Evolutionary conservation across 306 rosid genomes (phyloP).

Genomic region (Prunus fruticosa): DNA sequence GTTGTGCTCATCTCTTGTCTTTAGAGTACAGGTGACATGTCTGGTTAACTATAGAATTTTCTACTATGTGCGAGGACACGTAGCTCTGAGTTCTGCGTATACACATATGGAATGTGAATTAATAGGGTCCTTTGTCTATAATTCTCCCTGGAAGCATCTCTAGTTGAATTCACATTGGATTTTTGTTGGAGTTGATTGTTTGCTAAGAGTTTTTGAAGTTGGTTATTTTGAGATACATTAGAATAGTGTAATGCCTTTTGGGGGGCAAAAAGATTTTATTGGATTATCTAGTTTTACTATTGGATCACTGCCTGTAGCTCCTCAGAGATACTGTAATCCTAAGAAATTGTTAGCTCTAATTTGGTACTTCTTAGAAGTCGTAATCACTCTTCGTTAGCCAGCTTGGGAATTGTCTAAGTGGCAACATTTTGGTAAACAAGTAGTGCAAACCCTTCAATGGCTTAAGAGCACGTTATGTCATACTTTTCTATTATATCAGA

Average conservation of each 20-base stretch:
- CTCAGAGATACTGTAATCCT: background rate
- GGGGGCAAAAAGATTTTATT: background rate
- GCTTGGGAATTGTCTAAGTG: background rate
- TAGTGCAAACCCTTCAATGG: constrained; percentile 19
- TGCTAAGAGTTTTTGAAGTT: constrained; percentile 1
- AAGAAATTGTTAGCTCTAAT: background rate
- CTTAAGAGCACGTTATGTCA: constrained; percentile 15
- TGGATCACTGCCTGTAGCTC: background rate
- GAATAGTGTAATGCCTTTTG: background rate
- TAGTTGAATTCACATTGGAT: background rate
- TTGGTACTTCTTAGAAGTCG: background rate
- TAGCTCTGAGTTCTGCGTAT: background rate
- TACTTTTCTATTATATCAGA: constrained; percentile 7
- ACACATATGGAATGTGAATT: background rate
- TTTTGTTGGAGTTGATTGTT: no score
- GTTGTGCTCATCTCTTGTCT: background rate
- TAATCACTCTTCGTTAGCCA: background rate
- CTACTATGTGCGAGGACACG: background rate
- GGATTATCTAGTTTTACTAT: background rate
- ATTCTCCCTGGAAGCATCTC: background rate
- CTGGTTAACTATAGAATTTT: background rate
- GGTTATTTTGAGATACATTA: background rate
- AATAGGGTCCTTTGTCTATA: background rate
- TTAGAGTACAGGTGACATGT: background rate
- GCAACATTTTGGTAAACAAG: background rate